Evolutionary conservation across 129 eudicot species (phyloP), one percentile per base, ranked within the genome.

Genomic region (Oenanthe sinensis): DNA sequence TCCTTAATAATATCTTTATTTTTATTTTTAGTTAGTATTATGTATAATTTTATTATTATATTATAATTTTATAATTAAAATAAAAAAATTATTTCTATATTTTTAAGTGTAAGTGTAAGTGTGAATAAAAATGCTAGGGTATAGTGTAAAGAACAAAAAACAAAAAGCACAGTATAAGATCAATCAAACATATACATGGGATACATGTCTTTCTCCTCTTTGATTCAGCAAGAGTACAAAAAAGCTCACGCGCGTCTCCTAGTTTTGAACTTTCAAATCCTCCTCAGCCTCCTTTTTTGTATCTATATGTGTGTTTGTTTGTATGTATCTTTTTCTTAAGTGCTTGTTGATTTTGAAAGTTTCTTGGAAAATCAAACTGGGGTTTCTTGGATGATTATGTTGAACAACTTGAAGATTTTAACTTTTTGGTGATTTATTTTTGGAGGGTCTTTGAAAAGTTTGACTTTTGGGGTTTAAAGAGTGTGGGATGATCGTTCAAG

Each of bases 201-300:
- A 52, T 72, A 44, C 37, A 42, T 74, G 60, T 74, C 60, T 85
- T 83, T 76, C 79, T 77, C 85, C 74, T 75, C 83, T 46, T 44
- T 81, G 78, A 81, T 79, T 84, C 73, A 0, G 37, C 15, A 63
- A 24, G 9, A 24, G 2, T 19, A 20, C 4, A 69, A 24, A 24
- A 63, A 39, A 43, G 19, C 4, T 11, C 36, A 22, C 75, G 55
- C 77, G 71, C 76, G 26, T 30, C 40, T 65, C 37, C 40, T 2
- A 26, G 72, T 67, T 67, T 65, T 60, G 52, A 71, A 70, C 73
- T 45, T 80, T 80, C 69, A 76, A 82, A 80, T 50, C 77, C 20
- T 50, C 13, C 68, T 5, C 52, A 4, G 8, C 52, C 3, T 13
- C 24, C 48, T 65, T 69, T 3, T 44, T 20, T 52, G 9, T 52